phyloP scores from a whole-genome alignment of 805 yeast genomes.

The Candida takata region DNA sequence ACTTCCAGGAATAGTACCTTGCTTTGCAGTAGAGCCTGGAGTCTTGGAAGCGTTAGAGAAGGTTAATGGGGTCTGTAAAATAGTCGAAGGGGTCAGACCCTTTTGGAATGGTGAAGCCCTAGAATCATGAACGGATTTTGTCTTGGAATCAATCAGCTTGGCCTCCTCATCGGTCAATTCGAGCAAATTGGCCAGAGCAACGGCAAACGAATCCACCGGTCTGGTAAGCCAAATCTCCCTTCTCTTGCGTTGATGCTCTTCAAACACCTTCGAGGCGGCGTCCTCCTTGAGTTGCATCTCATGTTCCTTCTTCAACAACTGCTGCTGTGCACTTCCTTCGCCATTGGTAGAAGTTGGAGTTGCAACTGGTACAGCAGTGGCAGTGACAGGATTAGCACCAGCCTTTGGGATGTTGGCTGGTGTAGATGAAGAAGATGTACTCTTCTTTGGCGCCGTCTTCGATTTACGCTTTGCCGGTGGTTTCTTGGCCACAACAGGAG shows the following conservation, averaged over 20 bases:
- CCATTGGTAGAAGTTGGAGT: not conserved
- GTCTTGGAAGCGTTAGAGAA: conserved; percentile 22
- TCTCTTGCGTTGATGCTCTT: conserved; percentile 19
- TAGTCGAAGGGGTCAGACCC: conserved; percentile 24
- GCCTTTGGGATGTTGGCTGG: conserved; percentile 7
- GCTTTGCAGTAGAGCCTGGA: conserved; percentile 19
- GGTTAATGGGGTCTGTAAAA: conserved; percentile 24
- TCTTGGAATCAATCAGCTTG: conserved; percentile 16
- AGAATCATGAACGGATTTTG: conserved; percentile 8
- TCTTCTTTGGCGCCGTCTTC: conserved; percentile 7
- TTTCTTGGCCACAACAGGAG: conserved; percentile 9
- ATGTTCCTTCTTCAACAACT: conserved; percentile 21
- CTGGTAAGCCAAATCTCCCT: conserved; percentile 14
- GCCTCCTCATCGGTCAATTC: conserved; percentile 23
- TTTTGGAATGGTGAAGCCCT: conserved; percentile 17
- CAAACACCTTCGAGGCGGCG: conserved; percentile 8
- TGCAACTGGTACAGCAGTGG: conserved; percentile 3
- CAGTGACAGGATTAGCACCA: conserved; percentile 2
- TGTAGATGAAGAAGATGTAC: conserved; percentile 7
- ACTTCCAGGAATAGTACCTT: conserved; percentile 4
- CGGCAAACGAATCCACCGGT: conserved; percentile 21
- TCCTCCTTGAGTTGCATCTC: conserved; percentile 19
- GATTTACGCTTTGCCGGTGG: conserved; percentile 11
- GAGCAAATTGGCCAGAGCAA: conserved; percentile 21
- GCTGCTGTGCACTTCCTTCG: conserved; percentile 9